phyloP scores from a whole-genome alignment of 352 stramenopile genomes.

The Nothophytophthora sp. region DNA sequence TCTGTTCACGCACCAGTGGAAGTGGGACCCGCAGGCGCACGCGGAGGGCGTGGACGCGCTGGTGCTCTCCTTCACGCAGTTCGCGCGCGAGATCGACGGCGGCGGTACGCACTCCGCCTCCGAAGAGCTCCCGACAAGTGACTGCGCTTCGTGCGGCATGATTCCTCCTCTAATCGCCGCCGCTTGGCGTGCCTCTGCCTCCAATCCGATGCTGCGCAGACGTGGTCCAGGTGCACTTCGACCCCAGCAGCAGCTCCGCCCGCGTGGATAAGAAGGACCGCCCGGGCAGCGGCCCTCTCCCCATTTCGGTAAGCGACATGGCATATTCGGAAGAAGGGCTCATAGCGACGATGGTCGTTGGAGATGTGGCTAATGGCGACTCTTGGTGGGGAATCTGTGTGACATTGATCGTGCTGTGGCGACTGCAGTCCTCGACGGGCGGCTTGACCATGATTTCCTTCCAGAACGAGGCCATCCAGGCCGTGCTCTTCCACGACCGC shows the following conservation, averaged over 20 bases:
- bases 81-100: slow-evolving; percentile 84
- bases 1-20: slow-evolving; percentile 80
- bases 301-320: too few relatives aligned
- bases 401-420: not conserved
- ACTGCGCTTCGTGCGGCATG: too few relatives aligned
- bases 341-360: too few relatives aligned
- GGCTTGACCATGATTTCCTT: slow-evolving; percentile 79
- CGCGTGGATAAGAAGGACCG: slow-evolving; percentile 30
- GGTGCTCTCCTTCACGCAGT: slow-evolving; percentile 84
- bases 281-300: slow-evolving; percentile 19
- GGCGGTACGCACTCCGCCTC: slow-evolving; percentile 57
- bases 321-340: too few relatives aligned
- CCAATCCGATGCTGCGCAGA: too few relatives aligned
- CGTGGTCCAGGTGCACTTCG: slow-evolving; percentile 73
- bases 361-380: too few relatives aligned
- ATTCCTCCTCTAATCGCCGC: too few relatives aligned
- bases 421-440: slow-evolving; percentile 34
- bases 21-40: slow-evolving; percentile 77
- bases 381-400: too few relatives aligned
- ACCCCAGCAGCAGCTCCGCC: too few relatives aligned
- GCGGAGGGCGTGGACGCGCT: slow-evolving; percentile 73
- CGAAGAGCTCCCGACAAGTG: too few relatives aligned
- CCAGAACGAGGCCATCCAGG: slow-evolving; percentile 59
- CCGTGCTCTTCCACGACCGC: slow-evolving; percentile 79
- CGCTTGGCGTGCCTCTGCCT: too few relatives aligned